Base-by-base conservation (phyloP, 2,329 filamentous ascomycete species). In the Pochonia chlamydosporia region DNA sequence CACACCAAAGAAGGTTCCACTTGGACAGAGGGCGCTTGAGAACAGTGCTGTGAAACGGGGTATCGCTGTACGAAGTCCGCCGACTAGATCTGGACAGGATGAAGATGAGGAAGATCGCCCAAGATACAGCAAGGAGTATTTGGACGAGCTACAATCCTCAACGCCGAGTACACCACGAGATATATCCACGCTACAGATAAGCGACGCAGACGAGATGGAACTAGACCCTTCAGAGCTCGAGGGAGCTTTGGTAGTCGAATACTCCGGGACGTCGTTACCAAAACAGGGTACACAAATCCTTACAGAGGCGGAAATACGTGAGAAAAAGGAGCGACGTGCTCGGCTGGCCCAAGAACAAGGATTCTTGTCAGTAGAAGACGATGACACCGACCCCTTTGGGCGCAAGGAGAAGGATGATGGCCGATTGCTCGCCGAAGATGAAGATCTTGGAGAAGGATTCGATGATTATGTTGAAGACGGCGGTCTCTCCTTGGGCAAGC, bases 381-480 rank as follows among this genome's bases (percentile, higher is more conserved):
- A 74, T n/a, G 76, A 77, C n/a, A 73, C 76, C 18, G 60, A 61
- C 24, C 61, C 67, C 7, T 54, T 53, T 18, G 51, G 53, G 3
- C 67, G 54, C 16, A 80, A 81, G 53, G 81, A 84, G 57, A 81
- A 85, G 54, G 78, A 81, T 28, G 78, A 90, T 51, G 87, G 85
- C 5, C 79, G 92, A 2, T 76, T 97, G 2, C 78, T 90, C 5
- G 79, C 77, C 36, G 90, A 96, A 28, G 92, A 97, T 57, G 92
- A 97, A 62, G 89, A 97, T 59, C 78, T 96, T 0, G 88, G 87
- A 31, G 93, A 97, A 68, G 91, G 90, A 0, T 97, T 95, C 56
- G 92, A 97, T 50, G 85, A 92, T 46, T 96, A 88, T 57, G 88
- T 93, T 8, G 87, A 93, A 35, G 89, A 96, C 60, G 89, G 87